Evolutionary conservation across 2,329 filamentous ascomycete genomes (phyloP).

Genomic region (Pseudocercospora pini-densiflorae): DNA sequence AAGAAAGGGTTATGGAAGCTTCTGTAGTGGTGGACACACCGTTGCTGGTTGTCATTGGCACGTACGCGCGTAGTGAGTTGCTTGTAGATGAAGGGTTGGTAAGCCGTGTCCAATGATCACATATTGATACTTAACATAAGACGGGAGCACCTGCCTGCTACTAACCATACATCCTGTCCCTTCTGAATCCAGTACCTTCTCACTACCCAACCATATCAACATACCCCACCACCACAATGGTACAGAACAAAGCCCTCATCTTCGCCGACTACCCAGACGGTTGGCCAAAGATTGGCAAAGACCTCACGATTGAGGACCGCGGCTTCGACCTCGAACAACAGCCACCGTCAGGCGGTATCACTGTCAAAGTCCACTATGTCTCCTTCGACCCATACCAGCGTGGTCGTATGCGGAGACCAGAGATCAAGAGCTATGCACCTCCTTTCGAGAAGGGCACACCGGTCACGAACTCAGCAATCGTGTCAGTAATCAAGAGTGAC

Average conservation of each 20-base stretch:
- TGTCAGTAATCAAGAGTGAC: constrained; percentile 73
- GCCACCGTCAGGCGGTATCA: constrained; percentile 68
- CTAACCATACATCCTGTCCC: background rate
- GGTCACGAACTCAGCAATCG: constrained; percentile 67
- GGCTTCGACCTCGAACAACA: constrained; percentile 69
- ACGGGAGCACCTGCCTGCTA: background rate
- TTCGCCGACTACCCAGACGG: constrained; percentile 72
- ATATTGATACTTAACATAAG: background rate
- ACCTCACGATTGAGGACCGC: constrained; percentile 69
- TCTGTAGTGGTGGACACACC: background rate
- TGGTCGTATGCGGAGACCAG: constrained; percentile 72
- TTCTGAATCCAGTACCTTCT: background rate
- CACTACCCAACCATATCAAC: background rate
- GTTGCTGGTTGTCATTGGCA: background rate
- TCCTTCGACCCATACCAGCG: constrained; percentile 88
- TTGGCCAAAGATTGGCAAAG: constrained; percentile 70
- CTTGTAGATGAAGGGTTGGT: background rate
- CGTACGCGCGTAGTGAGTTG: background rate
- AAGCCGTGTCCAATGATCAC: background rate
- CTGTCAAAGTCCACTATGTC: constrained; percentile 71
- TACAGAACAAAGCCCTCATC: constrained; percentile 74
- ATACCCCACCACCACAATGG: constrained; percentile 45
- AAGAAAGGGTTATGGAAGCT: constrained; percentile 1
- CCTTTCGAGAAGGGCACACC: constrained; percentile 66
- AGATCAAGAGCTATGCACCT: constrained; percentile 70